These are phyloP conservation scores for Boletus rex-veris DNA, from an alignment of 768 basidiomycete genomes.

Conservation along the genomic window DNA sequence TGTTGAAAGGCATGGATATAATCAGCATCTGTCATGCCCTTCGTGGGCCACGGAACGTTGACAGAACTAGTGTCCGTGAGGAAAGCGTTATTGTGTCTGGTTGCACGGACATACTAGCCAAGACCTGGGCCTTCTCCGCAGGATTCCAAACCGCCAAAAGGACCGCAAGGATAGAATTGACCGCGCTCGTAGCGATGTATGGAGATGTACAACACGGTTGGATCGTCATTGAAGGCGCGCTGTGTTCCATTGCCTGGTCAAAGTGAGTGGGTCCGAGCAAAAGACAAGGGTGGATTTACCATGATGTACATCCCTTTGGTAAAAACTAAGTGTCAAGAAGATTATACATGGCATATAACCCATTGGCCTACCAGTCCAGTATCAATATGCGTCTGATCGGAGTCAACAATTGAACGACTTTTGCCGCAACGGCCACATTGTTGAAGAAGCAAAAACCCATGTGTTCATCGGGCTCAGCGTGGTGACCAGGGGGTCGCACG, in stretches of 20 bases:
- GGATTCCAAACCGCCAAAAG: slow-evolving; percentile 83
- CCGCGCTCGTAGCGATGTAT: slow-evolving; percentile 94
- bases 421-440: slow-evolving; percentile 91
- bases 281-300: slow-evolving; percentile 42
- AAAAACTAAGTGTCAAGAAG: slow-evolving; percentile 9
- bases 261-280: slow-evolving; percentile 9
- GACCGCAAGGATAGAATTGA: slow-evolving; percentile 87
- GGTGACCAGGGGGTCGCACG: slow-evolving; percentile 96
- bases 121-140: slow-evolving; percentile 80
- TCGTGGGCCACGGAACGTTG: slow-evolving; percentile 91
- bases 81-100: slow-evolving; percentile 1
- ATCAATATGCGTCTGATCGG: slow-evolving; percentile 80
- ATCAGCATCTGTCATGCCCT: slow-evolving; percentile 90
- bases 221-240: slow-evolving; percentile 91
- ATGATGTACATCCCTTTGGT: slow-evolving; percentile 90
- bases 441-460: slow-evolving; percentile 99
- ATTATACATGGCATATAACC: background rate
- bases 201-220: slow-evolving; percentile 88
- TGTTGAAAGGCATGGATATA: slow-evolving; percentile 96
- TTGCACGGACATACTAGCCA: slow-evolving; percentile 65
- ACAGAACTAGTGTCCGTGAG: slow-evolving; percentile 61
- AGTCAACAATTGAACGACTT: slow-evolving; percentile 71
- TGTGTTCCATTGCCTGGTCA: slow-evolving; percentile 91
- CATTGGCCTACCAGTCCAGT: slow-evolving; percentile 81
- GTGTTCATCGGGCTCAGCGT: slow-evolving; percentile 95